These are phyloP conservation scores for Psilocybe tampanensis DNA, from an alignment of 768 basidiomycete species.

Conservation along the genomic window DNA sequence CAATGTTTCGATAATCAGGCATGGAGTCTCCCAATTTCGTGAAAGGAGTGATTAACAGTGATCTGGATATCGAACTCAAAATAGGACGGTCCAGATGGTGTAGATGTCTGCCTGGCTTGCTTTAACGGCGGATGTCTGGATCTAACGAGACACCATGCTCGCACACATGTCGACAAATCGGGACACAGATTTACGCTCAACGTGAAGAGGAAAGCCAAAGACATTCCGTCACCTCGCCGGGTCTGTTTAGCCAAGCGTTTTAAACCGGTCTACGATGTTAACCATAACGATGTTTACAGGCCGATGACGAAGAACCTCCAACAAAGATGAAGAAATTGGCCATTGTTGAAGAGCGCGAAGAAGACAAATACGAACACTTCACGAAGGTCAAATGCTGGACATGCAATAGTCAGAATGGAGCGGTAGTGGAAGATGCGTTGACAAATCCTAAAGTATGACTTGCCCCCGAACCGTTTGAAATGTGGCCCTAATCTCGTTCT, in stretches of 20 bases:
- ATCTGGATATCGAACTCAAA: no score
- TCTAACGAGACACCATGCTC: constrained; percentile 67
- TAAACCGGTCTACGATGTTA: neutral
- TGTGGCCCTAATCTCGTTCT: neutral
- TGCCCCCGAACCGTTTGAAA: no score
- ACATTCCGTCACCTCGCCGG: constrained; percentile 65
- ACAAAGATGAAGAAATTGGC: constrained; percentile 89
- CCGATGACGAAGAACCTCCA: constrained; percentile 80
- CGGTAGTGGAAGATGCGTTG: constrained; percentile 42
- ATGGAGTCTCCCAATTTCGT: constrained; percentile 10
- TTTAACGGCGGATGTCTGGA: constrained; percentile 92
- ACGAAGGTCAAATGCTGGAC: constrained; percentile 77
- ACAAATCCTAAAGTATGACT: constrained; percentile 34
- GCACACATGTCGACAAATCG: constrained; percentile 68
- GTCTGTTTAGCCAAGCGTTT: constrained; percentile 3
- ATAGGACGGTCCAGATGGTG: constrained; percentile 72
- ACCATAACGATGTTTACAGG: constrained; percentile 39
- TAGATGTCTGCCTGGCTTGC: constrained; percentile 90
- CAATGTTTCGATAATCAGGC: constrained; percentile 97
- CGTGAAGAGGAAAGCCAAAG: constrained; percentile 72
- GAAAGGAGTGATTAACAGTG: neutral
- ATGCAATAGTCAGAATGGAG: constrained; percentile 57
- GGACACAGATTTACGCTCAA: constrained; percentile 82
- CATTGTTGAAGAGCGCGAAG: constrained; percentile 83
- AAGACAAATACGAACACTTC: constrained; percentile 79